Evolutionary conservation across 2,329 filamentous ascomycete genomes (phyloP).

Genomic region (Botrytis porri): DNA sequence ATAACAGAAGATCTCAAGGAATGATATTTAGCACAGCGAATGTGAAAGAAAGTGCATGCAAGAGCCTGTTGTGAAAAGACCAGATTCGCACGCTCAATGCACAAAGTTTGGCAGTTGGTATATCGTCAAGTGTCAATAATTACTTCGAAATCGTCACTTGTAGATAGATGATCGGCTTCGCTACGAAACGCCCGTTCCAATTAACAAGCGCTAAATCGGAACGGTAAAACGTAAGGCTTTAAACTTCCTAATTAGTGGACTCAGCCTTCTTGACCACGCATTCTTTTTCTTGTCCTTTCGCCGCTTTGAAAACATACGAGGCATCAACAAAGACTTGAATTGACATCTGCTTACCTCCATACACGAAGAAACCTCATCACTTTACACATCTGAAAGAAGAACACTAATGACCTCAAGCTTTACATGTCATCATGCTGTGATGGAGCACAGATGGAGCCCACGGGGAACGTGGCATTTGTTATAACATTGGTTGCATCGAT

Average conservation of each 20-base stretch:
- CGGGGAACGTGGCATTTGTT: constrained; percentile 12
- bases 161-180: constrained; percentile 12
- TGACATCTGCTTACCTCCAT: background rate
- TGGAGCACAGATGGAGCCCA: background rate
- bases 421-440: constrained; percentile 8
- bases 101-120: background rate
- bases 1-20: background rate
- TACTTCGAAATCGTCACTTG: constrained; percentile 18
- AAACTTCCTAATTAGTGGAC: constrained; percentile 5
- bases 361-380: background rate
- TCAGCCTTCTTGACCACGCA: constrained; percentile 15
- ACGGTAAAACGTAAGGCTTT: background rate
- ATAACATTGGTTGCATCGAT: background rate
- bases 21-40: background rate
- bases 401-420: background rate
- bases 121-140: constrained; percentile 12
- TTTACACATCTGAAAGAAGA: background rate
- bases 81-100: background rate
- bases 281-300: background rate
- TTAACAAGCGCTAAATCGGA: constrained; percentile 12
- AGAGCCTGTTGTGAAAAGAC: constrained; percentile 8
- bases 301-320: background rate
- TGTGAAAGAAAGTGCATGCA: background rate
- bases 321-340: constrained; percentile 3
- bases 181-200: constrained; percentile 14